Evolutionary conservation across 179 eudicot species (phyloP), one percentile per base, ranked within the genome.

Genomic region (Carnegiea gigantea): DNA sequence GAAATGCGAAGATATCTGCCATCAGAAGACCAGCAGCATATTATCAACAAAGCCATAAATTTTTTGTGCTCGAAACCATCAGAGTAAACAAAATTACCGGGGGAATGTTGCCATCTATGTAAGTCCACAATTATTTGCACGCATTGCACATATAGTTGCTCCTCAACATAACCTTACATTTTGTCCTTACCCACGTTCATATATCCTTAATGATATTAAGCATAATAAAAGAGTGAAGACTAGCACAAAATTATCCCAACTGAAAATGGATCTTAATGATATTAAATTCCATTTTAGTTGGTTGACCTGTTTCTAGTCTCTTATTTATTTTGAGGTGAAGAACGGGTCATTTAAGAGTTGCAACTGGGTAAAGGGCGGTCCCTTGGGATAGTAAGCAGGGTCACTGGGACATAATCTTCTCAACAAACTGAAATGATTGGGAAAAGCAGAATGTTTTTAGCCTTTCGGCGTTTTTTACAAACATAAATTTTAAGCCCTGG

Each of bases 1-100:
- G 87, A 96, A 93, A 75, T 94, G 97, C 78, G 98, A 88, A 54
- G 97, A 89, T 91, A 96, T 96, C 99, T 96, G 98, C 89, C 86
- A 85, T 83, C 57, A 78, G 81, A 84, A 54, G 83, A 84, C 75
- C 62, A 80, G 48, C 43, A 49, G 73, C 17, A 51, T 24, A 71
- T 36, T 12, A 77, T 68, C 9, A 36, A 36, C 9, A 38, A 43
- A n/a, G 57, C 18, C 17, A 48, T 44, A 46, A 15, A 59, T 7
- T 14, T 49, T 49, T 46, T 24, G 18, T 53, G 76, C 73, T 68
- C 33, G 51, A 48, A 70, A 82, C 72, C 15, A 23, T 73, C 40
- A 65, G 36, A 23, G 40, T 3, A 80, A 30, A 80, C 20, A 30
- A 49, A 21, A 67, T 24, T 44, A 28, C 79, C 30, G 21, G 65